Base-by-base conservation (phyloP, 345 rosid genomes). In the Populus tremula region DNA sequence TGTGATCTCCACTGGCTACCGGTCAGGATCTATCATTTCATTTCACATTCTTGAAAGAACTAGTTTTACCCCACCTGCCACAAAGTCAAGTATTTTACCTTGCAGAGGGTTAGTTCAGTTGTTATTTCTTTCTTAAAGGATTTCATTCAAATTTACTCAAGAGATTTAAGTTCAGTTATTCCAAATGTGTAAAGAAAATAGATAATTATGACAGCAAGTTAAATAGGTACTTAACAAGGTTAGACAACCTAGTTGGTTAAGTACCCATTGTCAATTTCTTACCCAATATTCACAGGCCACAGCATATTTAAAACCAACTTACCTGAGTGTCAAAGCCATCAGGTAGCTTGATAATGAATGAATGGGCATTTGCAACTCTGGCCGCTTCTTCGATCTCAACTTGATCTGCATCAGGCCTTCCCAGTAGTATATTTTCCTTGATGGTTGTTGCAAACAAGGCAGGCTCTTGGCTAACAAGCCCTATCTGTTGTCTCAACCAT, bases 391-490 rank as follows among this genome's bases (percentile, higher is more conserved):
- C 99, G 0, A 95, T 82, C 85, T 95, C 99, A 5, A 83, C 86
- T 74, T 77, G 89, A 75, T 87, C 87, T 4, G 99, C 96, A 69
- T 89, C 96, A 1, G 99, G 94, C 80, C 99, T 90, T 80, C 98
- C 99, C 76, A 95, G 81, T 27, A 95, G 89, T 81, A 95, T 92
- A 79, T 95, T 95, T 77, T 95, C 99, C 85, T 87, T 95, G 76
- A 95, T 95, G 78, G 94, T 88, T 83, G 99, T 93, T 1, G 99
- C 99, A 47, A 95, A 95, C 21, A 95, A 80, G 7, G 98, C 97
- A 27, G 98, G 99, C 69, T 95, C 99, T 88, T 95, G 99, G 87
- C 99, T 95, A 67, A 95, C 99, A 11, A 95, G 96, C 12, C 99
- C 99, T 79, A 95, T 95, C 76, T 95, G 99, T 78, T 93, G 93